Evolutionary conservation across 352 stramenopile species (phyloP), one percentile per base, ranked within the genome.

Genomic region (Elongisporangium anandrum): DNA sequence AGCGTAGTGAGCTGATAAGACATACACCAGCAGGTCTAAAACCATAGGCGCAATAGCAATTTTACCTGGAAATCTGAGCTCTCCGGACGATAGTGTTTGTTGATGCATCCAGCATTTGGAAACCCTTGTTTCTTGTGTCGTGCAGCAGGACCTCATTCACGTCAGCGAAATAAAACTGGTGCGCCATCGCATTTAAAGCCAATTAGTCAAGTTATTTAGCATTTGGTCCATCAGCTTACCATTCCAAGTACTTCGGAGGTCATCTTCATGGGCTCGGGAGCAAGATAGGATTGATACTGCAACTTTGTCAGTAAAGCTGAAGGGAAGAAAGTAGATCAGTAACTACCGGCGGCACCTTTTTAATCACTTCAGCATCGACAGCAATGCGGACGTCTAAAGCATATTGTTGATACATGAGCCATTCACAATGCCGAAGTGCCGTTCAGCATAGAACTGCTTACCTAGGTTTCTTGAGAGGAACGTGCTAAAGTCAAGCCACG

Each of bases 401-500:
- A 41, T 8, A 41, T 8, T 34, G 24, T 34, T 34, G n/a, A n/a
- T n/a, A n/a, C n/a, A n/a, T n/a, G 29, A 41, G 29, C 29, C 29
- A 41, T 15, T 41, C 24, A n/a, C n/a, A n/a, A n/a, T n/a, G n/a
- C n/a, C n/a, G n/a, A n/a, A n/a, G n/a, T n/a, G n/a, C n/a, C n/a
- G n/a, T n/a, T n/a, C n/a, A n/a, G n/a, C n/a, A 34, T 7, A 34
- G 24, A 8, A 34, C 7, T 7, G 29, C 9, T 41, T 8, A 13
- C 29, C 29, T 41, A 41, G 29, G 6, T 66, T 60, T 21, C 79
- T 73, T 7, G 72, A 70, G 29, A 84, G 64, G n/a, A 75, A 76
- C 6, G 56, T 65, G 57, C 69, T 76, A 47, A 88, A 80, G n/a
- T 76, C 65, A 3, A 66, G 64, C 75, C 75, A 88, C 1, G 61